Base-by-base conservation (phyloP, 495 filamentous ascomycete species). In the Cenococcum geophilum region DNA sequence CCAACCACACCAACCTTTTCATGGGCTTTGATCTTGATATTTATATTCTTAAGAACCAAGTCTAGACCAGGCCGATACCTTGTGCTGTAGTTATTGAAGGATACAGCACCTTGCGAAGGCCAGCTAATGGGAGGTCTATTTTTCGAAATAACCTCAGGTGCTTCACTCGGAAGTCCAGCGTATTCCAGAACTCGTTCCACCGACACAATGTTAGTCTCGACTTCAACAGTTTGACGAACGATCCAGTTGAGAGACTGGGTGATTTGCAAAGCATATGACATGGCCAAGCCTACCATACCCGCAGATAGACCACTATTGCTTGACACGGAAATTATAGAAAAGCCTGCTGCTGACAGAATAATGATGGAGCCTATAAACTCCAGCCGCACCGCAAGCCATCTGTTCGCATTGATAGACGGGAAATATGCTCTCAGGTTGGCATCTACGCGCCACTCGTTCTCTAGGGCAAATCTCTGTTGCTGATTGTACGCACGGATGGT, bases 241-340 rank as follows among this genome's bases (percentile, higher is more conserved):
- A 99, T 97, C 93, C 93, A 99, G 77, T 99, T 99, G 62, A 99
- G 79, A n/a, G 92, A 95, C 70, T 90, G 88, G 20, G 95, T 99
- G 70, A 97, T 97, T 76, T 96, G 89, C 63, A 99, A 80, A 51
- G 91, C 93, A 73, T 97, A 96, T 42, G 91, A 95, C 91, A 99
- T 93, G 60, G 90, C 83, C 72, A 99, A 78, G 77, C 95, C 95
- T 54, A 97, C 95, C 78, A 85, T 78, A 54, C 95, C 95, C 16
- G 85, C 76, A 9, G 83, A 86, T 53, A 96, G 71, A 1, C 72
- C 71, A 70, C 78, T 86, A 48, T 88, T 85, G 62, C 76, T 84
- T 35, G 89, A 76, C 56, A 97, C 91, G 6, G 91, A 88, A 62
- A 90, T 76, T 69, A 96, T 86, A 34, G 91, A 78, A 65, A 97